Evolutionary conservation across 2,329 filamentous ascomycete species (phyloP).

Genomic region (Sclerotinia sclerotiorum): DNA sequence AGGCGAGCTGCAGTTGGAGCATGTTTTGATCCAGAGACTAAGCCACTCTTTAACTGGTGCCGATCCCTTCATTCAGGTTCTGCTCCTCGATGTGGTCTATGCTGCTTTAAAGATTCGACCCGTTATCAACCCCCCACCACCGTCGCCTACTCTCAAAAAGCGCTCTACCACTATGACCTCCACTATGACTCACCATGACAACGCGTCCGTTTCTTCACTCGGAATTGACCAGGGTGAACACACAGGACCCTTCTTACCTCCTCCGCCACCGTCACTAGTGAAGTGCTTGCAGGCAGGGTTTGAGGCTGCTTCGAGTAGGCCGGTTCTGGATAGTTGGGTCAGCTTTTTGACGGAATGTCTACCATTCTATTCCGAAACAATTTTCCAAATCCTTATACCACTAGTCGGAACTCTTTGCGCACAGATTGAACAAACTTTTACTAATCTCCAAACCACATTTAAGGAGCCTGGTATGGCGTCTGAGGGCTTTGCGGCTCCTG

Average conservation of each 20-base stretch:
- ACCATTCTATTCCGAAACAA: conserved; percentile 77
- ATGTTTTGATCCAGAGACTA: conserved; percentile 67
- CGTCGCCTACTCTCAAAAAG: conserved; percentile 37
- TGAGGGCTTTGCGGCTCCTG: conserved; percentile 51
- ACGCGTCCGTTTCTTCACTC: conserved; percentile 44
- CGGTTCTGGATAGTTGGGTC: conserved; percentile 89
- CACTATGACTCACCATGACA: conserved; percentile 23
- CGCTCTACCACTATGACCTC: conserved; percentile 28
- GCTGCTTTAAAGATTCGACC: conserved; percentile 66
- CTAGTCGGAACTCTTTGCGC: conserved; percentile 86
- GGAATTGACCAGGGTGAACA: conserved; percentile 46
- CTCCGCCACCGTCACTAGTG: conserved; percentile 71
- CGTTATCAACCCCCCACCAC: conserved; percentile 28
- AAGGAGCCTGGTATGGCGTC: conserved; percentile 42
- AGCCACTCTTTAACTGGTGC: conserved; percentile 57
- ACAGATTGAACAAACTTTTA: conserved; percentile 73
- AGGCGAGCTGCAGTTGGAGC: conserved; percentile 66
- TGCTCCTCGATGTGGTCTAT: conserved; percentile 76
- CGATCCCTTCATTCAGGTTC: conserved; percentile 71
- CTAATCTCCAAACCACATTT: conserved; percentile 67
- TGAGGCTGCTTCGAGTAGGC: conserved; percentile 68
- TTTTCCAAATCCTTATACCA: conserved; percentile 88
- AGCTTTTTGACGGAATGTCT: conserved; percentile 79
- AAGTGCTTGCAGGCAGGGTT: conserved; percentile 82
- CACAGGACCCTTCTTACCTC: conserved; percentile 44